These are phyloP conservation scores for Excoecaria agallocha DNA, from an alignment of 345 rosid genomes.

Conservation along the genomic window DNA sequence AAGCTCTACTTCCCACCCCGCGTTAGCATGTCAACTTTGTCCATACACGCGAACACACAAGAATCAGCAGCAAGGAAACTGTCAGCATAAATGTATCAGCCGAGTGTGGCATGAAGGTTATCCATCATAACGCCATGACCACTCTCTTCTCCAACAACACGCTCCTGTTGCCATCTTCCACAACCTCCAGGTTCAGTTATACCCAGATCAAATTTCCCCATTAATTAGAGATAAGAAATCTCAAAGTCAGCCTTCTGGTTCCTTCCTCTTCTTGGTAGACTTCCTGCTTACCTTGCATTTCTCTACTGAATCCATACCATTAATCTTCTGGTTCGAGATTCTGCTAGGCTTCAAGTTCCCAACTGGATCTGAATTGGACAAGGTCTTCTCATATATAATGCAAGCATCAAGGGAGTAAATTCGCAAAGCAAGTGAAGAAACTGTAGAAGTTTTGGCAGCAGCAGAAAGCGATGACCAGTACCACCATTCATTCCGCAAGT, in stretches of 20 bases:
- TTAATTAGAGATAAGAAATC: background rate
- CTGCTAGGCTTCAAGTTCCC: constrained; percentile 39
- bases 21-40: constrained; percentile 34
- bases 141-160: background rate
- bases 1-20: constrained; percentile 25
- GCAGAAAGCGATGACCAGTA: constrained; percentile 97
- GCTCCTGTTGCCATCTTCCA: constrained; percentile 22
- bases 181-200: constrained; percentile 13
- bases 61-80: constrained; percentile 9
- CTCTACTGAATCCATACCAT: constrained; percentile 49
- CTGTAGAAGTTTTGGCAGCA: constrained; percentile 73
- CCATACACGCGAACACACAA: constrained; percentile 25
- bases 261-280: constrained; percentile 83
- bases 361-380: constrained; percentile 31
- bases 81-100: constrained; percentile 12
- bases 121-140: constrained; percentile 6
- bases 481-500: constrained; percentile 93
- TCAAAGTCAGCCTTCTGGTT: constrained; percentile 53
- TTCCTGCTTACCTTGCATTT: constrained; percentile 59
- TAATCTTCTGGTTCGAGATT: constrained; percentile 36
- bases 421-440: constrained; percentile 78
- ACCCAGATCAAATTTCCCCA: constrained; percentile 5
- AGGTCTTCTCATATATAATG: constrained; percentile 59
- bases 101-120: too few relatives aligned
- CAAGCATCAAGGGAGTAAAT: constrained; percentile 80